Evolutionary conservation across 139 green algal species (phyloP).

Genomic region (Chlorella sp.): DNA sequence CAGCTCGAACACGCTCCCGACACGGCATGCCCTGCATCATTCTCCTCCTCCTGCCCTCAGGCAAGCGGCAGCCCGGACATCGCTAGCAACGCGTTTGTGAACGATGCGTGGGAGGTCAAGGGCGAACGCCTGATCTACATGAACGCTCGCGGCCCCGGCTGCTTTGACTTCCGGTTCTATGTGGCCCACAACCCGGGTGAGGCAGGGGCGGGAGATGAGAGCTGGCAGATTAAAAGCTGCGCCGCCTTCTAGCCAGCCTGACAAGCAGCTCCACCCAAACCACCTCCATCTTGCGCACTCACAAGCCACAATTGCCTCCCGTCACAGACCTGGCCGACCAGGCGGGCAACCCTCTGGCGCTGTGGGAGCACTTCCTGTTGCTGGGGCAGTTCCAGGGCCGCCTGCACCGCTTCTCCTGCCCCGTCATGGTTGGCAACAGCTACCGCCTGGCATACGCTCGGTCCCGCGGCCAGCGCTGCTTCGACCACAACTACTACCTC

Average conservation of each 20-base stretch:
- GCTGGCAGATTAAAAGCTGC: too few relatives aligned
- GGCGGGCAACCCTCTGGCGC: constrained; percentile 3
- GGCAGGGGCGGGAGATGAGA: too few relatives aligned
- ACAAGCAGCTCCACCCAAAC: too few relatives aligned
- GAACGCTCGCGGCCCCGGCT: constrained; percentile 43
- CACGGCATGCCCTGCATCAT: too few relatives aligned
- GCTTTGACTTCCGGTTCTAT: constrained; percentile 58
- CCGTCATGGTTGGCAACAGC: constrained; percentile 33
- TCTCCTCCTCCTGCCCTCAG: not conserved
- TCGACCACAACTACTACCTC: constrained; percentile 44
- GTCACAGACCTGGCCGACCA: constrained; percentile 19
- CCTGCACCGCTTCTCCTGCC: constrained; percentile 35
- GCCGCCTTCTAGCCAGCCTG: too few relatives aligned
- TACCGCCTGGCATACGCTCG: constrained; percentile 30
- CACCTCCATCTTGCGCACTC: too few relatives aligned
- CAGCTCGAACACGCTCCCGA: too few relatives aligned
- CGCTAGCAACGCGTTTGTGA: constrained; percentile 42
- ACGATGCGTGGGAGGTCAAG: constrained; percentile 16
- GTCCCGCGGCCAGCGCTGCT: constrained; percentile 34
- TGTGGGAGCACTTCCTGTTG: constrained; percentile 74
- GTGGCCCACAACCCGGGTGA: too few relatives aligned
- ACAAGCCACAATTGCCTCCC: too few relatives aligned
- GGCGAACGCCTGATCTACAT: constrained; percentile 34
- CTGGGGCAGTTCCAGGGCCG: constrained; percentile 76
- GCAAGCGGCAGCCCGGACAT: constrained; percentile 7